A percentile compares a stretch with the other conserved stretches of the same genome.
Evolutionary conservation across 2,329 filamentous ascomycete genomes (phyloP).

Genomic region (Rachicladosporium sp.): DNA sequence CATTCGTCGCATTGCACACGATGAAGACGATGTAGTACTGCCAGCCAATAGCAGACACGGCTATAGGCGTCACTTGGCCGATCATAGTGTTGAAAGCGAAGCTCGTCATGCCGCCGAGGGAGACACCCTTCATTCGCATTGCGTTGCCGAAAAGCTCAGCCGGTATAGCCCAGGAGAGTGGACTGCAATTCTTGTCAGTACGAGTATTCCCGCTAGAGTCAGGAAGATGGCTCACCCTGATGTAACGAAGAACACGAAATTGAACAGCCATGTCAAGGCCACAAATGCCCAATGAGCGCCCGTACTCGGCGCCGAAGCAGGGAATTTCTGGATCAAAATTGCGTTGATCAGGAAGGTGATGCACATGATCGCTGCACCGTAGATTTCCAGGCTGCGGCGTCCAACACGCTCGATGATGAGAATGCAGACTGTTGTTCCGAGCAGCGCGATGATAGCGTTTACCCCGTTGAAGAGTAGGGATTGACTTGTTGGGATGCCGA

Average conservation of each 20-base stretch:
- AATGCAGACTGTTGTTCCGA: slow-evolving; percentile 11
- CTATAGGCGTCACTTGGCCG: slow-evolving; percentile 17
- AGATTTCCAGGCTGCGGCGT: slow-evolving; percentile 12
- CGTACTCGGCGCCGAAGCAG: slow-evolving; percentile 6
- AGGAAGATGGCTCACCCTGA: slow-evolving; percentile 4
- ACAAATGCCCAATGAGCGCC: slow-evolving; percentile 17
- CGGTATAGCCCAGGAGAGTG: slow-evolving; percentile 18
- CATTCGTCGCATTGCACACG: slow-evolving; percentile 17
- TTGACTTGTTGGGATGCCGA: slow-evolving; percentile 11
- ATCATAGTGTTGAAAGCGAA: slow-evolving; percentile 24
- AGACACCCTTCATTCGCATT: slow-evolving; percentile 15
- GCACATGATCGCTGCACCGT: slow-evolving; percentile 11
- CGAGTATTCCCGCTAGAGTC: too few relatives aligned
- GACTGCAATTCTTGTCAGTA: not conserved
- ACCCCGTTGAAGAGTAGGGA: slow-evolving; percentile 13
- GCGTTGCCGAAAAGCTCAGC: slow-evolving; percentile 19
- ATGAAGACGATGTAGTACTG: slow-evolving; percentile 18
- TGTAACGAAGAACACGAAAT: slow-evolving; percentile 12
- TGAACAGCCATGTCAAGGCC: slow-evolving; percentile 17
- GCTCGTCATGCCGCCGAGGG: slow-evolving; percentile 12
- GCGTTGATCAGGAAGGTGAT: slow-evolving; percentile 16
- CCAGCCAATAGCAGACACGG: slow-evolving; percentile 15
- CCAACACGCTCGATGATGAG: slow-evolving; percentile 15
- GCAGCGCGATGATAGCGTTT: slow-evolving; percentile 13
- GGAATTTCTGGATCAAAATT: slow-evolving; percentile 11